Evolutionary conservation across 1,139 yeast genomes (phyloP).

Genomic region (Meyerozyma sp.): DNA sequence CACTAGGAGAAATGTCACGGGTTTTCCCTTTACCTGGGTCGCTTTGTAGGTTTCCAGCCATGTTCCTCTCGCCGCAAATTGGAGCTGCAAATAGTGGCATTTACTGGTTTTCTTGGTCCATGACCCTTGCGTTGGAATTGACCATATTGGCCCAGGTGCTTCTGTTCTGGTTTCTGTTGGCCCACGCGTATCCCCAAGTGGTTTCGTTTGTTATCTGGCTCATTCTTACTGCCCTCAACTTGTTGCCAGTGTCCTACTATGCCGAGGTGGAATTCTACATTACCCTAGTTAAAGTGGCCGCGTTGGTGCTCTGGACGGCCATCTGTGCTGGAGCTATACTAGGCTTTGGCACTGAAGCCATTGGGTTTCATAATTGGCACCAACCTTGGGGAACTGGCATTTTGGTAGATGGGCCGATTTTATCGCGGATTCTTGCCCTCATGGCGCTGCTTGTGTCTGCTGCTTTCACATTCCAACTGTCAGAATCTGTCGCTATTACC

Average conservation of each 20-base stretch:
- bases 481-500: conserved; percentile 10
- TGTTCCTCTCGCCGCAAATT: conserved; percentile 14
- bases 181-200: neutral
- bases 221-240: conserved; percentile 13
- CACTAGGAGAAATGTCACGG: conserved; percentile 18
- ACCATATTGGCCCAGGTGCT: conserved; percentile 14
- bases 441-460: conserved; percentile 7
- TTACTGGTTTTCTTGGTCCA: conserved; percentile 24
- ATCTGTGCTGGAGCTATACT: conserved; percentile 3
- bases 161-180: conserved; percentile 10
- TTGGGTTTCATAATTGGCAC: conserved; percentile 8
- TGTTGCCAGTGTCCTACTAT: conserved; percentile 18
- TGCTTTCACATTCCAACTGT: conserved; percentile 11
- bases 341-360: conserved; percentile 1
- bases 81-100: conserved; percentile 17
- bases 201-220: conserved; percentile 9
- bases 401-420: conserved; percentile 1
- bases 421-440: conserved; percentile 2
- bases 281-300: conserved; percentile 15
- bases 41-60: conserved; percentile 17
- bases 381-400: conserved; percentile 6
- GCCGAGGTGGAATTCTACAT: conserved; percentile 19
- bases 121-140: conserved; percentile 21
- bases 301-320: conserved; percentile 15
- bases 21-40: conserved; percentile 17